phyloP scores from a whole-genome alignment of 2,329 filamentous ascomycete genomes.

The Pezicula radicicola region DNA sequence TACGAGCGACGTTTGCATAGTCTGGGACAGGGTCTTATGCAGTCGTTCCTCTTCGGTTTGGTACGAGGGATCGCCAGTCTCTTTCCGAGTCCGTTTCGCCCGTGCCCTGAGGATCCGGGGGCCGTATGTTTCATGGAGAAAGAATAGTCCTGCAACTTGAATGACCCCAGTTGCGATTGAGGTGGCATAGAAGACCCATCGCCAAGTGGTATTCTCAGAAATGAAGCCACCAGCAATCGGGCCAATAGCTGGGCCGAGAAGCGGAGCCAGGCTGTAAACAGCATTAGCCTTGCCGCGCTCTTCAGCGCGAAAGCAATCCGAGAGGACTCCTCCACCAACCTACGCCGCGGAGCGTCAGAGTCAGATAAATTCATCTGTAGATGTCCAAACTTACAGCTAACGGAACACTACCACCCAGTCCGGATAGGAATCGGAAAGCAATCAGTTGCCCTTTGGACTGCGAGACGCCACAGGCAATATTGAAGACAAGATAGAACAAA shows the following conservation, averaged over 20 bases:
- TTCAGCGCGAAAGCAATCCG: slow-evolving; percentile 45
- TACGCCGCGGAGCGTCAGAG: too few species aligned
- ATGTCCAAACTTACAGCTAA: too few species aligned
- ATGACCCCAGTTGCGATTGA: slow-evolving; percentile 39
- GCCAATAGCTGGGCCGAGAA: slow-evolving; percentile 30
- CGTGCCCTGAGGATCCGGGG: slow-evolving; percentile 44
- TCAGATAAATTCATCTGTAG: too few species aligned
- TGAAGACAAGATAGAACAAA: slow-evolving; percentile 51
- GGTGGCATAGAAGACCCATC: slow-evolving; percentile 51
- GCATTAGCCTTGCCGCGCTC: slow-evolving; percentile 41
- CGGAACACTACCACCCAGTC: slow-evolving; percentile 43
- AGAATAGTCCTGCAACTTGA: slow-evolving; percentile 39
- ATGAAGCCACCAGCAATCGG: slow-evolving; percentile 51
- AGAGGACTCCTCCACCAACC: slow-evolving; percentile 39
- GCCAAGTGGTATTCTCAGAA: slow-evolving; percentile 43
- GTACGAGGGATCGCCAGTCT: slow-evolving; percentile 45
- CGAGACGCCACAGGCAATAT: slow-evolving; percentile 47
- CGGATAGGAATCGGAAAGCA: slow-evolving; percentile 42
- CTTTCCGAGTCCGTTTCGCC: slow-evolving; percentile 39
- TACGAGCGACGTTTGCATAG: slow-evolving; percentile 37
- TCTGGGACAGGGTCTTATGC: slow-evolving; percentile 28
- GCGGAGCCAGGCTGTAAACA: slow-evolving; percentile 28
- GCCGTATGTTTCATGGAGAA: slow-evolving; percentile 46
- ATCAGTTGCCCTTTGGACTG: slow-evolving; percentile 41
- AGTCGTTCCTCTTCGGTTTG: slow-evolving; percentile 51